A percentile compares a stretch with the other conserved stretches of the same genome.
These are phyloP conservation scores for Triticum urartu DNA, from an alignment of 176 grass and related monocot genomes.

Conservation along the genomic window DNA sequence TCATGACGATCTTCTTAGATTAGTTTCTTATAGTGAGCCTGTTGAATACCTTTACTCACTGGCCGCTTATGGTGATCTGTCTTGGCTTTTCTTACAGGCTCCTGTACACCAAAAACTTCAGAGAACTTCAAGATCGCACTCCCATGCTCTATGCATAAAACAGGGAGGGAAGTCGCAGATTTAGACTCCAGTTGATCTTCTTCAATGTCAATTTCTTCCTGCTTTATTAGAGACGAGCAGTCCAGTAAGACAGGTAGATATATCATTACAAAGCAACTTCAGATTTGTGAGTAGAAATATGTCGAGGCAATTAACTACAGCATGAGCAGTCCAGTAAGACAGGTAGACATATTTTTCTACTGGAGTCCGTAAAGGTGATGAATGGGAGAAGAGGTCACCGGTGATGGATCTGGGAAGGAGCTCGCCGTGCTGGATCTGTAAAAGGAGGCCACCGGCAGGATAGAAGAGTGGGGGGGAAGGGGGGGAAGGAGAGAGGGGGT, in stretches of 20 bases:
- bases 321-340: no score
- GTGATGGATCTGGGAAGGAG: background rate
- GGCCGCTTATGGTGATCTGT: conserved; percentile 49
- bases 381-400: background rate
- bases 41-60: conserved; percentile 62
- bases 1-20: background rate
- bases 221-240: conserved; percentile 35
- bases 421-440: background rate
- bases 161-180: conserved; percentile 63
- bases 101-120: conserved; percentile 92
- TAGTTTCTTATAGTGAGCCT: conserved; percentile 10
- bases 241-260: conserved; percentile 16
- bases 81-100: conserved; percentile 61
- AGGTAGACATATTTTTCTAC: no score
- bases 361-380: background rate
- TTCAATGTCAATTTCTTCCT: conserved; percentile 54
- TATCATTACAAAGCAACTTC: conserved; percentile 17
- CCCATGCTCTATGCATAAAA: conserved; percentile 85
- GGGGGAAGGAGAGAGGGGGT: background rate
- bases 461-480: no score
- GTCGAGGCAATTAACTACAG: background rate
- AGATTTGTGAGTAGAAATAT: conserved; percentile 17
- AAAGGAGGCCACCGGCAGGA: no score
- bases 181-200: conserved; percentile 47
- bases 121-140: conserved; percentile 81